Evolutionary conservation across 2,329 filamentous ascomycete genomes (phyloP).

Genomic region (Graphilbum ipis-grandicollis): DNA sequence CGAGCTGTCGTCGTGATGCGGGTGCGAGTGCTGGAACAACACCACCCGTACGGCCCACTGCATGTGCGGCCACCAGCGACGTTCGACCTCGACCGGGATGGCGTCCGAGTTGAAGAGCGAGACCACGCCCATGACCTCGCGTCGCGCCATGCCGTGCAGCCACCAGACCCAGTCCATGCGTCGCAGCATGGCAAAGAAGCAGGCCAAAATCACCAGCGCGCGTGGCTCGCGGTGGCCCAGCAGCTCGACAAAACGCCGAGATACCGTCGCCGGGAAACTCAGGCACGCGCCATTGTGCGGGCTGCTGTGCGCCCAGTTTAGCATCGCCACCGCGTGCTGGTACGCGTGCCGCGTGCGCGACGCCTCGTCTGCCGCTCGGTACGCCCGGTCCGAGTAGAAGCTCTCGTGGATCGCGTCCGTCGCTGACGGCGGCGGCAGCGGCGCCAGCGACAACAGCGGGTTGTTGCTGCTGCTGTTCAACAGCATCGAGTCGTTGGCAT

Average conservation of each 20-base stretch:
- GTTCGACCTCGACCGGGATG: constrained; percentile 18
- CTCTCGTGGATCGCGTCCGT: constrained; percentile 14
- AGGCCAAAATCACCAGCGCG: constrained; percentile 45
- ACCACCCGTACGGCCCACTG: constrained; percentile 44
- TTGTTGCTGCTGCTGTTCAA: too few species aligned
- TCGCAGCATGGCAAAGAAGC: constrained; percentile 49
- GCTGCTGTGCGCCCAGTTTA: constrained; percentile 49
- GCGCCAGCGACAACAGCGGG: too few species aligned
- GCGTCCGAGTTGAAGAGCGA: constrained; percentile 40
- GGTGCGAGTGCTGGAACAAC: too few species aligned
- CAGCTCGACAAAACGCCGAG: constrained; percentile 40
- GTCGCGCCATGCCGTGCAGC: constrained; percentile 47
- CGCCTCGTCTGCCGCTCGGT: constrained; percentile 7
- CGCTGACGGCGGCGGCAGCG: background rate
- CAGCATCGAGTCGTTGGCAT: too few species aligned
- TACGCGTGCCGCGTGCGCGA: constrained; percentile 34
- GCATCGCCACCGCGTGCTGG: constrained; percentile 44
- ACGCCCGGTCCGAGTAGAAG: background rate
- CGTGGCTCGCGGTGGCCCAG: constrained; percentile 41
- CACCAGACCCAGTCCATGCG: constrained; percentile 49
- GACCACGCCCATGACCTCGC: constrained; percentile 47
- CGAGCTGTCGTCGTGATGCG: constrained; percentile 33
- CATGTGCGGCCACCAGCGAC: constrained; percentile 40
- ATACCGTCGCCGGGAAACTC: constrained; percentile 47
- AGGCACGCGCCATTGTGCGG: constrained; percentile 40